Conservation (phyloP, 2,329 filamentous ascomycete genomes). For the Trichophyton verrucosum region DNA sequence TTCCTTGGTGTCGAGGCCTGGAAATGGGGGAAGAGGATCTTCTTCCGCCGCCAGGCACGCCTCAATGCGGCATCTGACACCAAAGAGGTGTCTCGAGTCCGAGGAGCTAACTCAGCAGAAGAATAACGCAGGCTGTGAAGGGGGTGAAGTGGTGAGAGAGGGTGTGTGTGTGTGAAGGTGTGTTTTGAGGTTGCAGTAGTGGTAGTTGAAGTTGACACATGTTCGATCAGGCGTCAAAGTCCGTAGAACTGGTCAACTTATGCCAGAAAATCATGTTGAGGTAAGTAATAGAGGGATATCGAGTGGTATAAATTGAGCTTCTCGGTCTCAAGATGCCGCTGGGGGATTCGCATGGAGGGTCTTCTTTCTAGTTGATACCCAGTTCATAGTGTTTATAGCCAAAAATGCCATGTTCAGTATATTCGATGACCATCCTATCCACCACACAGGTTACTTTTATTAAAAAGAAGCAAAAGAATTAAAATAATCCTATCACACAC, state of each 20-base stretch:
- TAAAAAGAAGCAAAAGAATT: no score
- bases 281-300: neutral
- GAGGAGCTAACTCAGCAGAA: constrained; percentile 2
- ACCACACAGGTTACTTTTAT: no score
- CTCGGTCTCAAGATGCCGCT: no score
- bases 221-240: no score
- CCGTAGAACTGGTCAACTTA: neutral
- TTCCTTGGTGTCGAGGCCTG: constrained; percentile 52
- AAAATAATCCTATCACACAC: no score
- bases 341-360: no score
- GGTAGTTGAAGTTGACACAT: no score
- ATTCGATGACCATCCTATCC: no score
- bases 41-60: constrained; percentile 28
- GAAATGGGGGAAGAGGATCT: constrained; percentile 54
- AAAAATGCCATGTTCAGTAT: no score
- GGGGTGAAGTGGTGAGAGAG: neutral
- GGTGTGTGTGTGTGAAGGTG: neutral
- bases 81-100: neutral
- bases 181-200: neutral
- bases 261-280: neutral
- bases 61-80: neutral
- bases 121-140: constrained; percentile 4
- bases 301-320: neutral
- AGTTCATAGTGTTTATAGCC: no score
- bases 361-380: no score